Conservation (phyloP, 345 rosid species). For the Diplotaxis tenuifolia region DNA sequence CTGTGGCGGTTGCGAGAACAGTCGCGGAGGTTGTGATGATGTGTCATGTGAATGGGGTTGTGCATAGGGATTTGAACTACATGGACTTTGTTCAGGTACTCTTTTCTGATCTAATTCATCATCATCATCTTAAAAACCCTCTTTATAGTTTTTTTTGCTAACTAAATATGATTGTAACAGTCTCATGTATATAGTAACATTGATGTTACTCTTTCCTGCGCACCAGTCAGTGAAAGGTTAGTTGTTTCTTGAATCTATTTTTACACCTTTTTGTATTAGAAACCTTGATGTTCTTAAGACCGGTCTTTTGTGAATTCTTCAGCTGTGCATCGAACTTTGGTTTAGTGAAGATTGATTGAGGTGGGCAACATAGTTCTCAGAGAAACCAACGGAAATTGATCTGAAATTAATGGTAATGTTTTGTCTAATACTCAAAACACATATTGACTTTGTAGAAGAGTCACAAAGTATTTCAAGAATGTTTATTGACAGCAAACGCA, state of each 20-base stretch:
- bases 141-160: background rate
- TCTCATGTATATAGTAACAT: conserved; percentile 33
- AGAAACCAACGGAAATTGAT: conserved; percentile 68
- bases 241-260: conserved; percentile 13
- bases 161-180: background rate
- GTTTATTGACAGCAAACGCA: conserved; percentile 56
- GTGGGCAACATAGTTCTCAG: conserved; percentile 58
- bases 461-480: background rate
- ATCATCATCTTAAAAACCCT: no score
- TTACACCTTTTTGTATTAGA: background rate
- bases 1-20: no score
- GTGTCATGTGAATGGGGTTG: no score
- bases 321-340: conserved; percentile 81
- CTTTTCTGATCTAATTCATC: no score
- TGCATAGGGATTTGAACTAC: no score
- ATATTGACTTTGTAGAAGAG: background rate
- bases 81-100: no score
- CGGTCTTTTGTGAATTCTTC: conserved; percentile 23
- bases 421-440: background rate
- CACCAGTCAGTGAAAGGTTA: conserved; percentile 33
- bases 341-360: conserved; percentile 65
- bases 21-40: no score
- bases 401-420: conserved; percentile 66
- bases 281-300: no score
- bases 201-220: conserved; percentile 30